Base-by-base conservation (phyloP, 805 yeast genomes). In the Candida vartiovaarae region DNA sequence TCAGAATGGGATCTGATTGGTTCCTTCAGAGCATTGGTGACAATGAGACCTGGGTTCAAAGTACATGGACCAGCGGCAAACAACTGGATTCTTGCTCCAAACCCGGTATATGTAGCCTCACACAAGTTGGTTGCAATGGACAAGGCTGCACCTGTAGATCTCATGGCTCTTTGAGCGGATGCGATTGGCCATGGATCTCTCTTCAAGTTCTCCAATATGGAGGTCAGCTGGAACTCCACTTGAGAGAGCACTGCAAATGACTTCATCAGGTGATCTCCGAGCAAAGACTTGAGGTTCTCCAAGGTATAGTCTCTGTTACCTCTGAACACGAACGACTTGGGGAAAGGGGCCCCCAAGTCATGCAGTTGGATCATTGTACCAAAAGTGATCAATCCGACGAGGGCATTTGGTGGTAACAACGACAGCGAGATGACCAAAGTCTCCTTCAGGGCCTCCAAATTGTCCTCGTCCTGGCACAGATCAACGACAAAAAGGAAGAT, bases 1-100 rank as follows among this genome's bases (percentile, higher is more conserved):
- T 93, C 99, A 59, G 85, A 87, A 67, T 93, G 99, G 7, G 99
- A 93, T 71, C 99, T 80, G 56, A 93, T 84, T 39, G 99, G 96
- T 66, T 93, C 99, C 62, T 86, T 85, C 62, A 93, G 75, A 63
- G 89, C 93, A 25, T 83, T 80, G 37, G 91, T 87, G 28, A 93
- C 99, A 53, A 93, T 88, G 62, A 86, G 70, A 55, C 99, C 99
- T 9, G 99, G 98, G 38, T 84, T 84, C 60, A 84, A 80, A 38
- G 99, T 93, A 62, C 96, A 82, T 39, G 96, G 95, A 50, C 99
- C 99, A 42, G 91, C 95, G 34, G 95, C 80, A 59, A 93, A 93
- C 47, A 93, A 71, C 71, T 88, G 81, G 54, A 93, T 74, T 62
- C 97, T 80, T 11, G 95, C 89, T 40, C 97, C 95, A 54, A 81